A percentile compares a stretch with the other conserved stretches of the same genome.
phyloP scores from a whole-genome alignment of 257 asterid genomes.

The Salvia rosmarinus region DNA sequence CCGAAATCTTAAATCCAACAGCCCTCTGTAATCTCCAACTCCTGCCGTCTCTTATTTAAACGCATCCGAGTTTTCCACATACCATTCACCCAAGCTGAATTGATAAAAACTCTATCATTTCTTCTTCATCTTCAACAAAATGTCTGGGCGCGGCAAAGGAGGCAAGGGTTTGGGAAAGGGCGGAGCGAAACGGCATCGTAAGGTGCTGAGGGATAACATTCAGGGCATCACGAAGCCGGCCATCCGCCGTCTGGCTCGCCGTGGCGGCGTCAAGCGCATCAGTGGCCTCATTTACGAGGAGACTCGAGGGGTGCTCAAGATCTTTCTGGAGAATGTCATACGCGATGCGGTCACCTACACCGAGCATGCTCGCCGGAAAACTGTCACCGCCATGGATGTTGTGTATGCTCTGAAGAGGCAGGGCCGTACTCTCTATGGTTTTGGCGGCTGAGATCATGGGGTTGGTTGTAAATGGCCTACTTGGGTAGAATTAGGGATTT shows the following conservation, averaged over 20 bases:
- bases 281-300: conserved; percentile 58
- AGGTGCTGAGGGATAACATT: conserved; percentile 54
- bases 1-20: conserved; percentile 31
- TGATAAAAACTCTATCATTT: background rate
- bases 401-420: conserved; percentile 57
- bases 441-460: conserved; percentile 44
- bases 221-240: conserved; percentile 62
- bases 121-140: background rate
- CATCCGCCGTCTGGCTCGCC: conserved; percentile 50
- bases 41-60: conserved; percentile 25
- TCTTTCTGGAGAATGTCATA: conserved; percentile 51
- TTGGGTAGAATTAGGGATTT: background rate
- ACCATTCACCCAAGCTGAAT: background rate
- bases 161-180: conserved; percentile 67
- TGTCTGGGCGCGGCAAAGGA: conserved; percentile 65
- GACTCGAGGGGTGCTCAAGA: conserved; percentile 55
- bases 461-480: conserved; percentile 25
- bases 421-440: conserved; percentile 53
- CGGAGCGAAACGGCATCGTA: conserved; percentile 62
- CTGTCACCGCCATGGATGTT: conserved; percentile 60
- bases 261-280: conserved; percentile 62
- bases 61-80: background rate
- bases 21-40: background rate
- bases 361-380: conserved; percentile 57
- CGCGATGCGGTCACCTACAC: conserved; percentile 58